Conservation (phyloP, 2,329 filamentous ascomycete species). For the Clonostachys byssicola region DNA sequence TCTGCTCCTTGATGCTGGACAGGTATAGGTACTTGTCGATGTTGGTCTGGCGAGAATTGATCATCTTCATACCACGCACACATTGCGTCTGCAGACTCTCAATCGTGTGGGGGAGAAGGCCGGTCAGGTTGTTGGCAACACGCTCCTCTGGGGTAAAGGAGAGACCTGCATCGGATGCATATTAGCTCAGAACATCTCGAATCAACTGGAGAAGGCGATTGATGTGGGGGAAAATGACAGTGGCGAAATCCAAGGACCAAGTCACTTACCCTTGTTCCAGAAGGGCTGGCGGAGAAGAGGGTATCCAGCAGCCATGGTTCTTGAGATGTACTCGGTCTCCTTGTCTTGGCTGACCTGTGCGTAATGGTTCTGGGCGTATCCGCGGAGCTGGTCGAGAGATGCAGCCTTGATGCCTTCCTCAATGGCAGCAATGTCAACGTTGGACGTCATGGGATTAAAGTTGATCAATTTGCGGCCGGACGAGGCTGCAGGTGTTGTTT, state of each 20-base stretch:
- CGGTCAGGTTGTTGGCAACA: conserved; percentile 60
- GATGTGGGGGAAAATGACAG: neutral
- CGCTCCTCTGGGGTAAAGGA: conserved; percentile 63
- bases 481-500: conserved; percentile 29
- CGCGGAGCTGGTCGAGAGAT: conserved; percentile 54
- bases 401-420: conserved; percentile 58
- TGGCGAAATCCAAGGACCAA: neutral
- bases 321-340: conserved; percentile 47
- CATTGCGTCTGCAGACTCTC: conserved; percentile 57
- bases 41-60: conserved; percentile 62
- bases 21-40: conserved; percentile 86
- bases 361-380: conserved; percentile 54
- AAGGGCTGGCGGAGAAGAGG: conserved; percentile 58
- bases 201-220: too few species aligned
- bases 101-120: conserved; percentile 61
- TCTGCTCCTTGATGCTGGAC: conserved; percentile 69
- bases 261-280: conserved; percentile 59
- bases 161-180: conserved; percentile 39
- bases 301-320: conserved; percentile 51
- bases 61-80: conserved; percentile 68
- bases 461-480: conserved; percentile 45
- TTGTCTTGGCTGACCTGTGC: conserved; percentile 49
- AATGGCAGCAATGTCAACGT: conserved; percentile 51
- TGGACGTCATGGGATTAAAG: conserved; percentile 48
- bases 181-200: neutral